phyloP scores from a whole-genome alignment of 495 filamentous ascomycete species.

The Rostrohypoxylon terebratum region DNA sequence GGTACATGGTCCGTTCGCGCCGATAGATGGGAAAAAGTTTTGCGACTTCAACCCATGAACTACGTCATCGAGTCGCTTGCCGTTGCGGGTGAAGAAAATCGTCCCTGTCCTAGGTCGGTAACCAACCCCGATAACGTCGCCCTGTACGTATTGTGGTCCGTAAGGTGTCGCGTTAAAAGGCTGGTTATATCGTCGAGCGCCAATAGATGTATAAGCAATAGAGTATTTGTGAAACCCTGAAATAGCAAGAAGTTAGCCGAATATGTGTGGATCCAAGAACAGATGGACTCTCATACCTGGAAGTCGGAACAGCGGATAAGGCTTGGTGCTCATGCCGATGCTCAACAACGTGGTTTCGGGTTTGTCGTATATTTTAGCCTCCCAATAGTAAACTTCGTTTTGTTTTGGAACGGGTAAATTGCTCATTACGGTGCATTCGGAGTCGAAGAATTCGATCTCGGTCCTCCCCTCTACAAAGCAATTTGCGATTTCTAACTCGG shows the following conservation, averaged over 20 bases:
- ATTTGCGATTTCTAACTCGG: conserved; percentile 97
- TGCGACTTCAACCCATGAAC: conserved; percentile 92
- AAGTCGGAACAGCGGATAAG: conserved; percentile 92
- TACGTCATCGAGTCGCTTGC: conserved; percentile 95
- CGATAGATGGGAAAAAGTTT: conserved; percentile 96
- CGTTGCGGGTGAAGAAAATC: conserved; percentile 97
- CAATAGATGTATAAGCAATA: conserved; percentile 88
- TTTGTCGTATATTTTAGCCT: conserved; percentile 98
- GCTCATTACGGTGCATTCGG: conserved; percentile 95
- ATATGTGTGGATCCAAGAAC: not conserved
- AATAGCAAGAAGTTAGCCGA: conserved; percentile 18
- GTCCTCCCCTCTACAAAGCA: conserved; percentile 97
- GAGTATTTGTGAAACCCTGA: conserved; percentile 91
- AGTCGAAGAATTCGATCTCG: conserved; percentile 98
- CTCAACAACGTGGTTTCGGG: conserved; percentile 86
- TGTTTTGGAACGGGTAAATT: conserved; percentile 97
- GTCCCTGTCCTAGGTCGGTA: conserved; percentile 95
- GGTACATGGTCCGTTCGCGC: conserved; percentile 90
- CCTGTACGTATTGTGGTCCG: conserved; percentile 85
- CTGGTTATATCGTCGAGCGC: conserved; percentile 89
- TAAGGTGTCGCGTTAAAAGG: conserved; percentile 84
- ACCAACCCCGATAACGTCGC: conserved; percentile 95
- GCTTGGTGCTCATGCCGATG: conserved; percentile 94
- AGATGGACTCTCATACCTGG: conserved; percentile 72
- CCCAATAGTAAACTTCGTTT: conserved; percentile 99